Conservation (phyloP, 805 yeast genomes). For the Ogataea polymorpha region DNA sequence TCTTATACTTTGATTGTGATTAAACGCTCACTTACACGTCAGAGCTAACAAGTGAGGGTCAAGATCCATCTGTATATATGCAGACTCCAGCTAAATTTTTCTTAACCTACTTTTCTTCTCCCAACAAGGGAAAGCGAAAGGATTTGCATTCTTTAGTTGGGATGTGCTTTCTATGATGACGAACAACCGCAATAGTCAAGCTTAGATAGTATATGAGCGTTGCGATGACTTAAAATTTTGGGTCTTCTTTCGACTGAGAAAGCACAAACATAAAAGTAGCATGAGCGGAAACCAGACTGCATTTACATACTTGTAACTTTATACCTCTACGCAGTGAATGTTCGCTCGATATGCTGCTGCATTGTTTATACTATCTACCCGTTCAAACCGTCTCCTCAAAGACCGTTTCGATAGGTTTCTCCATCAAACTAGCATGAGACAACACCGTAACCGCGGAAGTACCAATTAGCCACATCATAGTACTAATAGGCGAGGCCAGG, state of each 20-base stretch:
- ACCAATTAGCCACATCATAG: conserved; percentile 95
- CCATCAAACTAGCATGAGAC: conserved; percentile 91
- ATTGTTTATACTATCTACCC: background rate
- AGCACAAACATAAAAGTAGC: background rate
- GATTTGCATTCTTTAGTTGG: conserved; percentile 4
- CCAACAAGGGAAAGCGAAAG: conserved; percentile 2
- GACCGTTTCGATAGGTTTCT: conserved; percentile 96
- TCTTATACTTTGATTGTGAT: background rate
- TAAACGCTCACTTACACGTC: background rate
- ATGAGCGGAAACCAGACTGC: too few species aligned
- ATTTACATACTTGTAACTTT: too few species aligned
- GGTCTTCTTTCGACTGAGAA: conserved; percentile 39
- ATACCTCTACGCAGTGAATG: too few species aligned
- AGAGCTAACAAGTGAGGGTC: too few species aligned
- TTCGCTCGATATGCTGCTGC: background rate
- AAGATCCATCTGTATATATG: too few species aligned
- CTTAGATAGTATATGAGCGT: conserved; percentile 43
- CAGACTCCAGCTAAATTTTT: background rate
- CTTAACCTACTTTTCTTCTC: conserved; percentile 1
- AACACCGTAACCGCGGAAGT: conserved; percentile 83
- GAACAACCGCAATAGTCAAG: conserved; percentile 37
- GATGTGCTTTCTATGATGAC: conserved; percentile 25
- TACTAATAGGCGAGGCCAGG: conserved; percentile 53
- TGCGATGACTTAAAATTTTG: conserved; percentile 35
- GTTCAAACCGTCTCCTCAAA: conserved; percentile 67